Base-by-base conservation (phyloP, 2,329 filamentous ascomycete genomes). In the Fusarium mundagurra region DNA sequence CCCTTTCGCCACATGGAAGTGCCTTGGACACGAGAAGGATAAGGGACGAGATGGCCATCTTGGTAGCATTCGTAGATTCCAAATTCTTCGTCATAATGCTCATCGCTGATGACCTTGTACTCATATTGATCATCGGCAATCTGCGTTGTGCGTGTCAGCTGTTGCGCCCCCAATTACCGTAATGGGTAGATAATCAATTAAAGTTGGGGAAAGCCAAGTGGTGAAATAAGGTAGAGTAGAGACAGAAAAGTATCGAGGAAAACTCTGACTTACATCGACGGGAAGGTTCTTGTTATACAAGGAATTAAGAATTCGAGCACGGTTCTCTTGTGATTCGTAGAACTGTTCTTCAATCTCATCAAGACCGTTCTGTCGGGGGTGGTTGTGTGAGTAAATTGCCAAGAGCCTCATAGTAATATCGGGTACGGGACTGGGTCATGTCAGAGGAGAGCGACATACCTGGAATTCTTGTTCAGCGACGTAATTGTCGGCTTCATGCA, bases 241-340 rank as follows among this genome's bases (percentile, higher is more conserved):
- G 57, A 59, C 68, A 27, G 64, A 63, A 72, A 70, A 44, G 38
- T 29, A 38, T 64, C 50, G 29, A 31, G 60, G 61, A 67, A 67
- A 64, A 44, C 13, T 31, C 58, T 48, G 24, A 83, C 87, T 85
- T 80, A 88, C 87, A 79, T 88, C 86, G 22, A 85, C 79, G 2
- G 87, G 86, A 22, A 88, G 81, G 20, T 81, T 79, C 62, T 83
- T 85, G 60, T 85, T 80, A 45, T 84, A 80, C 47, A 89, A 80
- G 20, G 83, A 78, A 63, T 84, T 81, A 18, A 89, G 81, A 38
- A 85, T 82, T 64, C 87, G 85, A 50, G 86, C 79, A 61, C 85
- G 83, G 50, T 84, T 82, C 59, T 87, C 82, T 71, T 87, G 83
- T 41, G 84, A 82, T 68, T 88, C 85, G 62, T 83, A 81, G 66